phyloP scores from a whole-genome alignment of 352 stramenopile genomes.

The Phytophthora multivora region DNA sequence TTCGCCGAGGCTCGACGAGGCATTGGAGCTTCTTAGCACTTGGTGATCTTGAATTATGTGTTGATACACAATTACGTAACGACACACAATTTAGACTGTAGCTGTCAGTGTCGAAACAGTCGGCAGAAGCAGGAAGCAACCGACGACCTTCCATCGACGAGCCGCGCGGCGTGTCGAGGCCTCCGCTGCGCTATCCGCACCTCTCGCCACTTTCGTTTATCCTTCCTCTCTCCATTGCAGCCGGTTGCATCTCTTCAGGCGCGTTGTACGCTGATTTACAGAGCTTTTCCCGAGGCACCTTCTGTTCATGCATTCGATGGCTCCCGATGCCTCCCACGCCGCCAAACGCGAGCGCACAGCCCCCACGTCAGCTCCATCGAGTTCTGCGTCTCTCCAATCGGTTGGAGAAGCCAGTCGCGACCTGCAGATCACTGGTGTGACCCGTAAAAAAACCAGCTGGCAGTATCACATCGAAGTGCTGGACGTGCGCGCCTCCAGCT shows the following conservation, averaged over 20 bases:
- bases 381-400: constrained; percentile 8
- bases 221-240: constrained; percentile 16
- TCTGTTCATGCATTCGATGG: constrained; percentile 7
- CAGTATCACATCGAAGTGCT: constrained; percentile 85
- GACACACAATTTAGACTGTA: no score
- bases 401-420: constrained; percentile 49
- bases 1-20: constrained; percentile 14
- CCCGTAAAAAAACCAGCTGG: constrained; percentile 66
- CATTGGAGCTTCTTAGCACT: constrained; percentile 9
- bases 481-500: constrained; percentile 51
- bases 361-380: constrained; percentile 7
- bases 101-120: background rate
- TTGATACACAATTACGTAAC: background rate
- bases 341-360: constrained; percentile 20
- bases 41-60: background rate
- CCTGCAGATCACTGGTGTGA: constrained; percentile 75
- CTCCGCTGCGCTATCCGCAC: background rate
- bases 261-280: background rate
- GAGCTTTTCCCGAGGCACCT: background rate
- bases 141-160: constrained; percentile 4
- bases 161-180: constrained; percentile 1
- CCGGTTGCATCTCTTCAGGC: background rate
- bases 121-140: constrained; percentile 8
- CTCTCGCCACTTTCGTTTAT: background rate
- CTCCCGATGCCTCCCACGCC: constrained; percentile 9